Evolutionary conservation across 768 basidiomycete species (phyloP), one percentile per base, ranked within the genome.

Genomic region (Phaeolepiota aurea): DNA sequence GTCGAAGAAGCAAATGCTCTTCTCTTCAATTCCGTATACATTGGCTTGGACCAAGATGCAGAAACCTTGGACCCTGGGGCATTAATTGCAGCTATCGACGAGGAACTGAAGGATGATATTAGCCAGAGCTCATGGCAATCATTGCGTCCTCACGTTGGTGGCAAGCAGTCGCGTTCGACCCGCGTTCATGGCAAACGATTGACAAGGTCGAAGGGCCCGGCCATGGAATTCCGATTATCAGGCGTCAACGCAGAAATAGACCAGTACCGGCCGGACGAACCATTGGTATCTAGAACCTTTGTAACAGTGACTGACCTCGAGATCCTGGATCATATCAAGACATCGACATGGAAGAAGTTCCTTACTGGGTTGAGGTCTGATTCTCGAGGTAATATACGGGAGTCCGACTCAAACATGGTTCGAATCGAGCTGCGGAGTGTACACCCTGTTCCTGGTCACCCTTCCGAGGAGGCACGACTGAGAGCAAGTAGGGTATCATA

Each of bases 301-400:
- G 73, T 77, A 11, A 79, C 79, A 9, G 69, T 92, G 38, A 72
- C 63, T 43, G 77, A 88, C 45, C 51, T 90, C 14, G 90, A 96
- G 59, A 96, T 98, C 44, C 65, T 98, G 38, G 96, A 99, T 58
- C 93, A 96, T 54, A 91, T 99, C 69, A 92, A 88, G 67, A 93
- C 92, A 0, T 97, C 92, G 5, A 97, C 96, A 0, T 99, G 96
- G 96, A 87, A 82, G 64, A 98, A 94, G 58, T 98, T 99, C 58
- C 64, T 99, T 44, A 93, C 91, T 3, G 78, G 79, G 40, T 69
- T 96, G 54, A 76, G 84, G 28, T 72, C 84, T 4, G 91, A 94
- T 62, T 80, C 87, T 12, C 76, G 77, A 41, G 94, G 94, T 0
- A 88, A 93, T 54, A 65, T 92, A 10, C 76, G 92, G 22, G 91